These are phyloP conservation scores for Aspergillus incahuasiensis DNA, from an alignment of 495 filamentous ascomycete species.

Conservation along the genomic window DNA sequence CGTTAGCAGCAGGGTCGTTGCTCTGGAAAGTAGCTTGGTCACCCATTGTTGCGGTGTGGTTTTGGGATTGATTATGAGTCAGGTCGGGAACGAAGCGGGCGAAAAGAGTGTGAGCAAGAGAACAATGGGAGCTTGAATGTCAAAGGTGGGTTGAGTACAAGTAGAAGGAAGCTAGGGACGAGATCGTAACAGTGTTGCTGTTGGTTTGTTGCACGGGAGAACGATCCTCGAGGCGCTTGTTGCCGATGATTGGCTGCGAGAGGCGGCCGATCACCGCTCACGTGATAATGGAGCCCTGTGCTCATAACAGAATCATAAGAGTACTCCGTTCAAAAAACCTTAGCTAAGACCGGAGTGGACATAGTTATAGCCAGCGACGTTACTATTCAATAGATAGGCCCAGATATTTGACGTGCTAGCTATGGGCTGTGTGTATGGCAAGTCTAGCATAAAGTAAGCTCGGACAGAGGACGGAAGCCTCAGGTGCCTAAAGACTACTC, in stretches of 20 bases:
- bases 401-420: no score
- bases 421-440: no score
- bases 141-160: not conserved
- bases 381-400: no score
- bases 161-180: not conserved
- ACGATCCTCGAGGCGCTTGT: slow-evolving; percentile 5
- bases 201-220: slow-evolving; percentile 19
- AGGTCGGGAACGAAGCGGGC: not conserved
- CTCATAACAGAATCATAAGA: slow-evolving; percentile 11
- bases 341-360: no score
- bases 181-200: slow-evolving; percentile 10
- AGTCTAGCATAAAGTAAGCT: no score
- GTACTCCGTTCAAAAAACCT: not conserved
- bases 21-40: slow-evolving; percentile 26
- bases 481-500: no score
- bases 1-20: slow-evolving; percentile 31
- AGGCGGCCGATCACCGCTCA: slow-evolving; percentile 15
- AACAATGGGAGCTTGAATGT: not conserved
- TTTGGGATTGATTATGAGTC: slow-evolving; percentile 1
- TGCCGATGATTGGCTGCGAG: slow-evolving; percentile 17
- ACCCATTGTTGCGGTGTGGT: slow-evolving; percentile 31
- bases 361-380: no score
- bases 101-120: not conserved
- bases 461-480: no score
- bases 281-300: slow-evolving; percentile 18